phyloP scores from a whole-genome alignment of 805 yeast species.

The Ogataea degrootiae region DNA sequence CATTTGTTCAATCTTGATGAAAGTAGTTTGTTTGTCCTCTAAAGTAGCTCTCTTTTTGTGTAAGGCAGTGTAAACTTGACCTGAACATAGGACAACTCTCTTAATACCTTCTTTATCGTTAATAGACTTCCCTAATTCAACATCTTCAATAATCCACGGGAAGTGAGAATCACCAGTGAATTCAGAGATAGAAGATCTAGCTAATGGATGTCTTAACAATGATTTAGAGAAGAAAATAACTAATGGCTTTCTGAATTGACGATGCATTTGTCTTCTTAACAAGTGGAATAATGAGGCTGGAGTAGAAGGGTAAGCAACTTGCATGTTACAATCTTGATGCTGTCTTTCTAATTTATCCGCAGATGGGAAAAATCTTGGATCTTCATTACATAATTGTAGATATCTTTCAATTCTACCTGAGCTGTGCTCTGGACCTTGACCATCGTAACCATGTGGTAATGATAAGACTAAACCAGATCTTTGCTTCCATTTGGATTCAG shows the following conservation, averaged over 20 bases:
- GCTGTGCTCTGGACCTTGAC: conserved; percentile 99
- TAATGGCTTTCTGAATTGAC: conserved; percentile 96
- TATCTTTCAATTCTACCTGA: conserved; percentile 97
- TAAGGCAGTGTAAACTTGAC: conserved; percentile 93
- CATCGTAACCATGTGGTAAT: conserved; percentile 98
- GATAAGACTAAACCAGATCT: conserved; percentile 94
- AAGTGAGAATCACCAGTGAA: conserved; percentile 89
- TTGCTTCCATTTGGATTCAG: conserved; percentile 98
- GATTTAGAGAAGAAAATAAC: conserved; percentile 86
- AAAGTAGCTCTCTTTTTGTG: conserved; percentile 80
- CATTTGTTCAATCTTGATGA: conserved; percentile 86
- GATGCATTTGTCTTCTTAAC: conserved; percentile 97
- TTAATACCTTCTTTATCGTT: conserved; percentile 77
- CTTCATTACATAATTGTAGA: conserved; percentile 93
- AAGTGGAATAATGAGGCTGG: conserved; percentile 96
- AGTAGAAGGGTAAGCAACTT: conserved; percentile 96
- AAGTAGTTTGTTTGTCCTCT: conserved; percentile 78
- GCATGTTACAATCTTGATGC: conserved; percentile 98
- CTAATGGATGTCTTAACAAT: conserved; percentile 94
- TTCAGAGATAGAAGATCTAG: conserved; percentile 77
- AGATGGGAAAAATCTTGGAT: conserved; percentile 89
- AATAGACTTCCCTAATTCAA: conserved; percentile 74
- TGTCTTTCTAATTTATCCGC: conserved; percentile 88
- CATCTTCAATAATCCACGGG: conserved; percentile 95
- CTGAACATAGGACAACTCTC: conserved; percentile 78